These are phyloP conservation scores for Xylariaceae sp. DNA, from an alignment of 2,329 filamentous ascomycete species.

Conservation along the genomic window DNA sequence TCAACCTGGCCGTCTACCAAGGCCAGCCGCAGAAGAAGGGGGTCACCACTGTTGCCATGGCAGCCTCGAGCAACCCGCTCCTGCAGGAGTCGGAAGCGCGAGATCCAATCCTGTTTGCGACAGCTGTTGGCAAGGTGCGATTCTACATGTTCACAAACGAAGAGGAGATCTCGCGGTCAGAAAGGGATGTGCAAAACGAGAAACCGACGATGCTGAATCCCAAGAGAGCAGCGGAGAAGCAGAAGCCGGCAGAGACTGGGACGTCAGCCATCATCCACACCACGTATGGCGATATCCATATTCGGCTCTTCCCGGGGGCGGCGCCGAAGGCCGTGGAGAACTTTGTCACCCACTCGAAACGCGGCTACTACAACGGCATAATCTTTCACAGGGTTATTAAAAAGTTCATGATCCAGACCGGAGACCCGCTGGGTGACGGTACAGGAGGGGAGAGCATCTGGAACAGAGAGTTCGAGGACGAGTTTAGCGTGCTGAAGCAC, in stretches of 20 bases:
- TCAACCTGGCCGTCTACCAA: conserved; percentile 85
- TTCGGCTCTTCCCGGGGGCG: conserved; percentile 86
- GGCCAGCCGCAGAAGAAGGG: conserved; percentile 92
- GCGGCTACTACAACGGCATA: conserved; percentile 93
- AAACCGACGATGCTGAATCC: conserved; percentile 63
- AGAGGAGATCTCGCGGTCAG: conserved; percentile 70
- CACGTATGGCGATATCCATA: conserved; percentile 85
- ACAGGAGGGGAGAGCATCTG: conserved; percentile 89
- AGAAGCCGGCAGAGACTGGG: conserved; percentile 59
- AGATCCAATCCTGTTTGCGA: conserved; percentile 82
- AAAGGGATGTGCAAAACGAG: conserved; percentile 90
- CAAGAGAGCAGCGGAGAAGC: conserved; percentile 49
- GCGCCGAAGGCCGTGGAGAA: conserved; percentile 96
- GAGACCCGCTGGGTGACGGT: conserved; percentile 80
- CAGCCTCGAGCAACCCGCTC: conserved; percentile 85
- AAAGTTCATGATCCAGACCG: conserved; percentile 95
- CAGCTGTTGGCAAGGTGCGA: conserved; percentile 76
- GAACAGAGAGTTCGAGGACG: conserved; percentile 88
- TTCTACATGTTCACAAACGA: conserved; percentile 99
- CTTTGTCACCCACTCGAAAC: conserved; percentile 84
- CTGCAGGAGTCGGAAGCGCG: conserved; percentile 84
- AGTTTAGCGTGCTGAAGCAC: conserved; percentile 84
- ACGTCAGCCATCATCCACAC: conserved; percentile 83
- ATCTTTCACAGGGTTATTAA: conserved; percentile 96
- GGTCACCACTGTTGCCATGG: conserved; percentile 92